Evolutionary conservation across 805 yeast species (phyloP).

Genomic region (Cephaloascus albidus): DNA sequence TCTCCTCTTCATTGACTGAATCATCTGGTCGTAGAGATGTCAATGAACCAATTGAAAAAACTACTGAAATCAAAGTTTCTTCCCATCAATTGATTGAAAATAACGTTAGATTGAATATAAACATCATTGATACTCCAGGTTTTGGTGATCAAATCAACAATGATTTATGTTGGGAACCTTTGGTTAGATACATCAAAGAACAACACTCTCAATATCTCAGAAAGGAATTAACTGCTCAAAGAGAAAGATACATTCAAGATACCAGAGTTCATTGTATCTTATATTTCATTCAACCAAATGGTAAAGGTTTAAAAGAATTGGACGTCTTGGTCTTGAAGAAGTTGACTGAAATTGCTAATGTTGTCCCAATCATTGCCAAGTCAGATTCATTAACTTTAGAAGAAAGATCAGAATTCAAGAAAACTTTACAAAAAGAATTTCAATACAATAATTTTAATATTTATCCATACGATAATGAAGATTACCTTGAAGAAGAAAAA

Average conservation of each 20-base stretch:
- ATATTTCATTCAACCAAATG: slow-evolving; percentile 85
- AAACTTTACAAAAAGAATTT: slow-evolving; percentile 68
- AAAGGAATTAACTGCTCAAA: slow-evolving; percentile 89
- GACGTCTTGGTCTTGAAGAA: slow-evolving; percentile 79
- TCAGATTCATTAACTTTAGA: slow-evolving; percentile 81
- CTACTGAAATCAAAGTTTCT: slow-evolving; percentile 73
- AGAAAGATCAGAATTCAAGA: slow-evolving; percentile 77
- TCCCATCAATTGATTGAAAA: slow-evolving; percentile 73
- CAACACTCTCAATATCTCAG: slow-evolving; percentile 88
- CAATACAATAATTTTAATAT: slow-evolving; percentile 61
- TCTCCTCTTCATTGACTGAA: slow-evolving; percentile 70
- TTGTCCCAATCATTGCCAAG: slow-evolving; percentile 92
- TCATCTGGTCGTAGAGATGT: slow-evolving; percentile 64
- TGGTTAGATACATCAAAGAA: slow-evolving; percentile 88
- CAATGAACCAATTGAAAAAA: slow-evolving; percentile 69
- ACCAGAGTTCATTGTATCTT: slow-evolving; percentile 90
- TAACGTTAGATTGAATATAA: slow-evolving; percentile 76
- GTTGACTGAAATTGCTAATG: slow-evolving; percentile 83
- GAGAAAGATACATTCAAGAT: slow-evolving; percentile 76
- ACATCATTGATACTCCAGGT: slow-evolving; percentile 95
- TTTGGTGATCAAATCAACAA: slow-evolving; percentile 96
- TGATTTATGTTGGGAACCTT: slow-evolving; percentile 95
- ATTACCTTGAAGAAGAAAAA: slow-evolving; percentile 59
- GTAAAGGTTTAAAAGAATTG: slow-evolving; percentile 73
- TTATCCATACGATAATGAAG: slow-evolving; percentile 76